A percentile compares a stretch with the other conserved stretches of the same genome.
These are phyloP conservation scores for Chlamydomonas applanata DNA, from an alignment of 139 green algal species.

Conservation along the genomic window DNA sequence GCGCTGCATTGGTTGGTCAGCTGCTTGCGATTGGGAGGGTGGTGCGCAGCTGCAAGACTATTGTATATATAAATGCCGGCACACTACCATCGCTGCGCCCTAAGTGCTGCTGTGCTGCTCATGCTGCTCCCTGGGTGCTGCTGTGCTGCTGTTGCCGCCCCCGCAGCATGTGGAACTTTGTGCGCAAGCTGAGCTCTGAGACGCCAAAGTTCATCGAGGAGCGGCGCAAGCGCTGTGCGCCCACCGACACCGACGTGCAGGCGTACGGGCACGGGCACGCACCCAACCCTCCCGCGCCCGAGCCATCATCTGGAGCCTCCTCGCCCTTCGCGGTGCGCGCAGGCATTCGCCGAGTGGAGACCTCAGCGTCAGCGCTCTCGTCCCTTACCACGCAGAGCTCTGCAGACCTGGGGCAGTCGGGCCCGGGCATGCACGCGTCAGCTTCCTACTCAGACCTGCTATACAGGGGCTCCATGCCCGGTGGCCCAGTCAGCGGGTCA, in stretches of 20 bases:
- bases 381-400: slow-evolving; percentile 4
- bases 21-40: neutral
- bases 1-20: too few species aligned
- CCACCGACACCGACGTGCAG: slow-evolving; percentile 15
- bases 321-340: neutral
- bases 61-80: too few species aligned
- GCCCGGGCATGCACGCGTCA: too few species aligned
- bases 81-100: too few species aligned
- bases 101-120: neutral
- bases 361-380: neutral
- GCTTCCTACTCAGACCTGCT: too few species aligned
- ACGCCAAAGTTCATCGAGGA: slow-evolving; percentile 61
- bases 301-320: neutral
- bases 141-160: slow-evolving; percentile 68
- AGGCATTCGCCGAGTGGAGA: neutral
- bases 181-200: slow-evolving; percentile 67
- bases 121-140: neutral
- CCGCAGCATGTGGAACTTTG: slow-evolving; percentile 86
- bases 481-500: too few species aligned
- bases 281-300: slow-evolving; percentile 18
- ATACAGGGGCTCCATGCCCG: too few species aligned
- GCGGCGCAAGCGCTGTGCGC: slow-evolving; percentile 42
- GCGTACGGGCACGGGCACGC: slow-evolving; percentile 23
- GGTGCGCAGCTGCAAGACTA: neutral
- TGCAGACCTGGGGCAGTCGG: too few species aligned